A percentile compares a stretch with the other conserved stretches of the same genome.
These are phyloP conservation scores for Coix lacrymajobi DNA, from an alignment of 176 grass and related monocot genomes.

Conservation along the genomic window DNA sequence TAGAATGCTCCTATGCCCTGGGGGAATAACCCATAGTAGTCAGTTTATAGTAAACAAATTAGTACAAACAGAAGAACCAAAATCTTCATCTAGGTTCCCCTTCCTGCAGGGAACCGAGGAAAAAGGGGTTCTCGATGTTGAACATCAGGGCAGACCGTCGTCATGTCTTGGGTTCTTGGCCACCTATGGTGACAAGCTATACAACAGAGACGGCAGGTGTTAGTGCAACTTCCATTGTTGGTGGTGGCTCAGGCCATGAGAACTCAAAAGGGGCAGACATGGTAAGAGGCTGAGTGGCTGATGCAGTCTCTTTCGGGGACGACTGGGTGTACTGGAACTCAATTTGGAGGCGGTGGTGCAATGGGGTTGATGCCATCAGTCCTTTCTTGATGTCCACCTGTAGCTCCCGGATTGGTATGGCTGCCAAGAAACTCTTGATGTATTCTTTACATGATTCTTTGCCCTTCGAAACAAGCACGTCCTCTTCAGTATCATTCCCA, in stretches of 20 bases:
- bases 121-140: constrained; percentile 7
- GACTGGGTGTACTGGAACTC: constrained; percentile 74
- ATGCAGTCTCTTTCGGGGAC: neutral
- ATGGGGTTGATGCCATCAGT: constrained; percentile 29
- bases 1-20: constrained; percentile 6
- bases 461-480: constrained; percentile 36
- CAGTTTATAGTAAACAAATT: constrained; percentile 25
- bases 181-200: constrained; percentile 16
- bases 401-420: constrained; percentile 68
- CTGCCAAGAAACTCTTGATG: constrained; percentile 84
- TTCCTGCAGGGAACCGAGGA: neutral
- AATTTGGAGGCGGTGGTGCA: constrained; percentile 79
- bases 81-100: constrained; percentile 6
- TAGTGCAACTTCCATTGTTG: constrained; percentile 16
- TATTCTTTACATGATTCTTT: constrained; percentile 79
- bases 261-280: constrained; percentile 34
- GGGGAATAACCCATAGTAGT: constrained; percentile 13
- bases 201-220: neutral
- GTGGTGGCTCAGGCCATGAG: constrained; percentile 37
- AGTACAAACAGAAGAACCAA: constrained; percentile 7
- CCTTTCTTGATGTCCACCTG: constrained; percentile 65
- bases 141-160: neutral
- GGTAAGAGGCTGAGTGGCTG: neutral
- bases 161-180: neutral
- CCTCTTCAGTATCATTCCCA: constrained; percentile 22